phyloP scores from a whole-genome alignment of 306 rosid genomes.

The Sicyos edulis region DNA sequence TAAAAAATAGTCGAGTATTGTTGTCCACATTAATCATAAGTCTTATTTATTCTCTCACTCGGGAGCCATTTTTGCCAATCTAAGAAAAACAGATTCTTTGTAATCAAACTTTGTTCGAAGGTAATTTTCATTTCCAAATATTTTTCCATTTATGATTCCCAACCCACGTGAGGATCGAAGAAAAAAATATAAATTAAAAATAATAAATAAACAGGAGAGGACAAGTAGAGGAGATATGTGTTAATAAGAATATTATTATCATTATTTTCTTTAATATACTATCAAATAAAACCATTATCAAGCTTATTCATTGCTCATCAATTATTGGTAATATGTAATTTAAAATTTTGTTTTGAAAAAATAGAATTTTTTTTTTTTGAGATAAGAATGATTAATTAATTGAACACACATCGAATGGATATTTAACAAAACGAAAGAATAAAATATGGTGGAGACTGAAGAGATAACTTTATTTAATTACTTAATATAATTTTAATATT shows the following conservation, averaged over 20 bases:
- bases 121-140: neutral
- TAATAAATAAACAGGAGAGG: too few species aligned
- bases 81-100: neutral
- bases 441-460: too few species aligned
- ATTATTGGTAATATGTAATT: constrained; percentile 14
- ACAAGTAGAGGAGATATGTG: too few species aligned
- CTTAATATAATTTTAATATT: neutral
- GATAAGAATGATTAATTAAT: neutral
- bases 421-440: constrained; percentile 5
- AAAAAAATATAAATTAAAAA: too few species aligned
- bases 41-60: neutral
- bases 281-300: neutral
- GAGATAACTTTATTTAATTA: constrained; percentile 2
- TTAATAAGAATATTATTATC: neutral
- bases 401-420: neutral
- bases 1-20: neutral
- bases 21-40: neutral
- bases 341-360: too few species aligned
- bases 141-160: constrained; percentile 14
- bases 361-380: too few species aligned
- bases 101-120: neutral
- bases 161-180: constrained; percentile 5
- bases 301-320: constrained; percentile 12
- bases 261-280: constrained; percentile 7
- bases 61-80: neutral